Evolutionary conservation across 345 rosid genomes (phyloP), one percentile per base, ranked within the genome.

Genomic region (Dipteronia sinensis): DNA sequence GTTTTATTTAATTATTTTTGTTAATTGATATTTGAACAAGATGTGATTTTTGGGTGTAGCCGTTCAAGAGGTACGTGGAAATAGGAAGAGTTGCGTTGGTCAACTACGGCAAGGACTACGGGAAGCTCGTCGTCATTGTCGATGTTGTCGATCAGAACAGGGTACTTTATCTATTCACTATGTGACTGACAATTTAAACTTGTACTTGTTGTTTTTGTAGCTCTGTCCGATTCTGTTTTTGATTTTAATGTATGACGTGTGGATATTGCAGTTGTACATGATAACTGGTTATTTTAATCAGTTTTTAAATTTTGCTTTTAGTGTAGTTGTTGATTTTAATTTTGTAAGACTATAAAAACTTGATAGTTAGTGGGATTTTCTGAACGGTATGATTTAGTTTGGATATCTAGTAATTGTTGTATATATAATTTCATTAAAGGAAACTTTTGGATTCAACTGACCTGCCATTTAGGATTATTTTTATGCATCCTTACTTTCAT

Each of bases 1-100:
- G 9, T 42, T 42, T 19, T 0, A 0, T n/a, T 27, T 27, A 0
- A 20, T 34, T 3, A n/a, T 40, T 34, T 42, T 42, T 7, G 15
- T 27, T 49, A 34, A 59, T 31, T 29, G 29, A 73, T 62, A 10
- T 44, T 63, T 46, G 40, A 23, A 72, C 12, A 20, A 59, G 27
- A 46, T 2, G n/a, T 47, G 70, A 64, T 11, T 22, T 2, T 29
- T 64, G 47, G 3, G 64, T 71, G 78, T 67, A 94, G 98, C 94
- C 90, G 61, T 94, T 92, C 93, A 92, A 92, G 90, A 90, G 98
- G 87, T 92, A 88, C 83, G 97, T 94, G 0, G 98, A 94, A 95
- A 94, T 94, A 40, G 97, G 98, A n/a, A 85, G 98, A 71, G 98
- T 94, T 9, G 98, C 97, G 6, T 90, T 94, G 44, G 89, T 94